Base-by-base conservation (phyloP, 2,329 filamentous ascomycete genomes). In the Sarocladium strictum region DNA sequence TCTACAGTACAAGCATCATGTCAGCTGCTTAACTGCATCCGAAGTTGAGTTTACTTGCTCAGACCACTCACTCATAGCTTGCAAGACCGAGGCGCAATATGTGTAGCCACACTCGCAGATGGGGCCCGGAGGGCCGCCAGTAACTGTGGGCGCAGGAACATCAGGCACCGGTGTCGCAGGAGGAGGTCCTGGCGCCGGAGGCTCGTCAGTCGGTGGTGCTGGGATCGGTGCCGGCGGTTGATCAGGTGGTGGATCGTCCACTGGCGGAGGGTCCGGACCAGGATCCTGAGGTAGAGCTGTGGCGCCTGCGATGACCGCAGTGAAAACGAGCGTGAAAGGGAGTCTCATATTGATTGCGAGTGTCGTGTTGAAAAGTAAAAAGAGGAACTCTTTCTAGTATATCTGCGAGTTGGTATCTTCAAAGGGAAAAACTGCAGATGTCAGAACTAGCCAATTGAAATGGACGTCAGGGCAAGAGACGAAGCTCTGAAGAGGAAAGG, bases 51-150 rank as follows among this genome's bases (percentile, higher is more conserved):
- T n/a, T n/a, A n/a, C n/a, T n/a, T n/a, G n/a, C n/a, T n/a, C n/a
- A n/a, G n/a, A 24, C 10, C 2, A 58, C 64, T 47, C 62, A 70
- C 69, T 62, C 69, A 72, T 72, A 1, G 54, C 61, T 62, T 67
- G 64, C 19, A 73, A 62, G 12, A 73, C 70, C 1, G 67, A 63
- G 10, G 69, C 69, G 56, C 71, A 73, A 55, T 73, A 73, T 2
- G 71, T 73, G 54, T 72, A 73, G 54, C 71, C 71, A 57, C 71
- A 73, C 56, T 72, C 67, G 58, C 71, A 73, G 53, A 67, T 66
- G 15, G 70, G 59, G 2, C 64, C 69, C 24, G 54, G 51, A n/a
- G 63, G 63, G 3, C 53, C 55, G 9, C 54, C 61, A 2, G 61
- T 59, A 2, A 56, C 59, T 14, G 59, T 57, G 1, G 60, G 55